Evolutionary conservation across 1,284 basidiomycete genomes (phyloP).

Genomic region (Trichosporon ovoides): DNA sequence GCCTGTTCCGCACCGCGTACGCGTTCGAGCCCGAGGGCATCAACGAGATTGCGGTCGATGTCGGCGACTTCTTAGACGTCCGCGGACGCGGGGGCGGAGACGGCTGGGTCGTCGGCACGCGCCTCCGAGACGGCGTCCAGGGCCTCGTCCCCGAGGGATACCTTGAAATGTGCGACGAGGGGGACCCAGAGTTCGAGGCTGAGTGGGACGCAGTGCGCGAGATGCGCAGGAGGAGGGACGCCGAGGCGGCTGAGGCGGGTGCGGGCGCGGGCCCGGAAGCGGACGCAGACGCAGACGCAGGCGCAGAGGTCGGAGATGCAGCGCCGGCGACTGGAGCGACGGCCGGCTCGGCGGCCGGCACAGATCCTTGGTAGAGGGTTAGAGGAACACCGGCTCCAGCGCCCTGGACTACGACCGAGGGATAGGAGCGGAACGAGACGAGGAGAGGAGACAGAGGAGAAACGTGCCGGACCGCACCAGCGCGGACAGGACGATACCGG

Average conservation of each 20-base stretch:
- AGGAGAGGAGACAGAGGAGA: too few relatives aligned
- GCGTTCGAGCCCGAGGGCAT: constrained; percentile 41
- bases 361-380: too few relatives aligned
- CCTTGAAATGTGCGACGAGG: constrained; percentile 30
- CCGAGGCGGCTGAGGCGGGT: too few relatives aligned
- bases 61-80: constrained; percentile 43
- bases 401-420: too few relatives aligned
- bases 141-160: constrained; percentile 48
- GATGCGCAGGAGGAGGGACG: constrained; percentile 79
- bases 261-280: too few relatives aligned
- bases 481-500: too few relatives aligned
- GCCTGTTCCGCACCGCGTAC: constrained; percentile 41
- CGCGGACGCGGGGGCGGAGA: constrained; percentile 40
- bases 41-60: constrained; percentile 42
- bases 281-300: too few relatives aligned
- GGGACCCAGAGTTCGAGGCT: constrained; percentile 9
- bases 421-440: too few relatives aligned
- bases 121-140: constrained; percentile 24
- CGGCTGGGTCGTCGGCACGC: constrained; percentile 47
- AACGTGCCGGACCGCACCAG: too few relatives aligned
- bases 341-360: not conserved
- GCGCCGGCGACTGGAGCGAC: not conserved
- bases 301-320: not conserved
- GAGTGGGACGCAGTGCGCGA: constrained; percentile 15
- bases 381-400: too few relatives aligned